Base-by-base conservation (phyloP, 805 yeast genomes). In the Wickerhamomyces chambardii region DNA sequence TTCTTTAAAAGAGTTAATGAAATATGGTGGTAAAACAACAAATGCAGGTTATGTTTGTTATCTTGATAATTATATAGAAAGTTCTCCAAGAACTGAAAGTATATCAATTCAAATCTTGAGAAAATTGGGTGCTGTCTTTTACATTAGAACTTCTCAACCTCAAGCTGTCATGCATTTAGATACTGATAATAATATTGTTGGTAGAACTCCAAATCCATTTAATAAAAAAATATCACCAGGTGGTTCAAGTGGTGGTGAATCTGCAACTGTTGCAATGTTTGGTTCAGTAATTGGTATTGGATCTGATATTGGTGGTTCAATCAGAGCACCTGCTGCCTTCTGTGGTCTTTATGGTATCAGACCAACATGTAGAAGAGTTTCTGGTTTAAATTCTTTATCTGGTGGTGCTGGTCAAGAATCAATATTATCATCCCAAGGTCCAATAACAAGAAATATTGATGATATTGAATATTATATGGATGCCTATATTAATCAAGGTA, bases 181-280 rank as follows among this genome's bases (percentile, higher is more conserved):
- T 51, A 73, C 84, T 10, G 63, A 70, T 49, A 75, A 76, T 51
- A 67, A 68, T 53, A 63, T 78, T 49, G 66, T 61, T 36, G 86
- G 86, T 9, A 61, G 74, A 47, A 68, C 84, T 4, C 55, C 70
- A 40, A 78, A 78, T 48, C 78, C 84, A 2, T 61, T 55, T 58
- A 78, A 79, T 50, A 61, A 75, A 34, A 60, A 65, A 24, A 56
- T 78, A 34, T 69, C 80, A 18, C 64, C 80, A 2, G 86, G 86
- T 41, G 86, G 86, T 15, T 74, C 82, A 1, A 73, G 82, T 10
- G 84, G 85, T 36, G 86, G 86, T 43, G 84, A 78, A 48, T 79
- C 84, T 40, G 77, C 82, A 1, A 58, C 73, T 38, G 72, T 76
- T 36, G 73, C 73, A 2, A 59, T 72, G 44, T 70, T 68, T 35